Conservation (phyloP, 768 basidiomycete species). For the Termitomyces bulborhizus region DNA sequence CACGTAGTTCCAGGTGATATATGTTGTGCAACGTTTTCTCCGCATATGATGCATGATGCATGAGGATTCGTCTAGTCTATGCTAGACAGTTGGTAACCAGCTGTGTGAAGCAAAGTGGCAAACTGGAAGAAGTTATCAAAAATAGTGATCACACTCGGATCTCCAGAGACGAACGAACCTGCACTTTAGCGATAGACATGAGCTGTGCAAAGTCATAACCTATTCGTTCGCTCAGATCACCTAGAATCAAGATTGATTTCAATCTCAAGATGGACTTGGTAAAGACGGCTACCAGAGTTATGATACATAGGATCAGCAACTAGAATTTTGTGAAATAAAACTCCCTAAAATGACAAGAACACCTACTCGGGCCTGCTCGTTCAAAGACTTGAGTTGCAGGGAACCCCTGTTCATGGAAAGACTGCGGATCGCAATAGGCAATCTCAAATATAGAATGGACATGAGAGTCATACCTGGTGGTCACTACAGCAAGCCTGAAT, state of each 20-base stretch:
- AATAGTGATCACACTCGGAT: neutral
- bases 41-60: neutral
- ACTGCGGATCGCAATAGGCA: slow-evolving; percentile 31
- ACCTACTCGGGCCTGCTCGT: slow-evolving; percentile 66
- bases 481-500: slow-evolving; percentile 82
- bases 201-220: slow-evolving; percentile 85
- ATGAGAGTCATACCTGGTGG: slow-evolving; percentile 51
- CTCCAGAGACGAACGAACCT: slow-evolving; percentile 37
- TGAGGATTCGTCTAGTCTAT: neutral
- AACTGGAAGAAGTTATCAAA: slow-evolving; percentile 35
- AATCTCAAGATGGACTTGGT: neutral
- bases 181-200: slow-evolving; percentile 80
- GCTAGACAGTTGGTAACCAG: slow-evolving; percentile 44
- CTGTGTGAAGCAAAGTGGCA: slow-evolving; percentile 62
- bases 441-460: neutral
- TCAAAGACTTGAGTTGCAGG: slow-evolving; percentile 87
- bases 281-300: slow-evolving; percentile 49
- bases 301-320: slow-evolving; percentile 91
- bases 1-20: neutral
- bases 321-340: slow-evolving; percentile 17
- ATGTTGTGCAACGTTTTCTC: neutral
- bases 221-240: slow-evolving; percentile 72
- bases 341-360: neutral
- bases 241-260: slow-evolving; percentile 23
- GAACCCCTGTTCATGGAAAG: slow-evolving; percentile 79